phyloP scores from a whole-genome alignment of 805 yeast species.

The Saturnispora besseyi region DNA sequence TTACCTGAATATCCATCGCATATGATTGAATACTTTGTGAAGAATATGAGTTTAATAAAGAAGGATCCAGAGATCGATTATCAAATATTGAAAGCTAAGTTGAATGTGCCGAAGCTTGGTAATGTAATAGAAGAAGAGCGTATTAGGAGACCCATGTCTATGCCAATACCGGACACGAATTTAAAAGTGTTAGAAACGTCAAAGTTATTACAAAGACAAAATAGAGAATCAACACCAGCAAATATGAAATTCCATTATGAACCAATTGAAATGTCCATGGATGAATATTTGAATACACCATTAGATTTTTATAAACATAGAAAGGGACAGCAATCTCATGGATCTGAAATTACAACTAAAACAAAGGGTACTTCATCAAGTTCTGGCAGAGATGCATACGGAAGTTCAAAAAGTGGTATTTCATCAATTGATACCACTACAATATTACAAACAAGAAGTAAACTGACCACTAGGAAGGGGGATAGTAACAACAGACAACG shows the following conservation, averaged over 20 bases:
- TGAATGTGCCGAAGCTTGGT: neutral
- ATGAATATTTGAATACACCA: slow-evolving; percentile 13
- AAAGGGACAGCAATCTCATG: slow-evolving; percentile 2
- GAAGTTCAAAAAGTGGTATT: slow-evolving; percentile 3
- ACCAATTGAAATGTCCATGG: slow-evolving; percentile 11
- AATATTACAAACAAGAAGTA: neutral
- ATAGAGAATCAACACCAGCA: slow-evolving; percentile 12
- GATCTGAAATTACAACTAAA: slow-evolving; percentile 1
- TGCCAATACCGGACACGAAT: slow-evolving; percentile 6
- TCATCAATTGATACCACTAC: slow-evolving; percentile 9
- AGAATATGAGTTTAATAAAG: slow-evolving; percentile 9
- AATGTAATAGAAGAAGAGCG: neutral
- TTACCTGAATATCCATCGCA: slow-evolving; percentile 11
- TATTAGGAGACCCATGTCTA: slow-evolving; percentile 3
- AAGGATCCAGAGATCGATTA: slow-evolving; percentile 10
- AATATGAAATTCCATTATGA: slow-evolving; percentile 7
- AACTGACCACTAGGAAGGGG: slow-evolving; percentile 8
- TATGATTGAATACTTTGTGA: slow-evolving; percentile 13
- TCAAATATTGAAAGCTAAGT: slow-evolving; percentile 10
- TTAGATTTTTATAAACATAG: slow-evolving; percentile 11
- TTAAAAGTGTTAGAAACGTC: neutral
- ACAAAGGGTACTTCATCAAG: slow-evolving; percentile 1
- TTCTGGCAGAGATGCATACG: neutral
- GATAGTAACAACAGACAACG: slow-evolving; percentile 1
- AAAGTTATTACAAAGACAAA: neutral